Evolutionary conservation across 306 rosid genomes (phyloP).

Genomic region (Quercus rubra): DNA sequence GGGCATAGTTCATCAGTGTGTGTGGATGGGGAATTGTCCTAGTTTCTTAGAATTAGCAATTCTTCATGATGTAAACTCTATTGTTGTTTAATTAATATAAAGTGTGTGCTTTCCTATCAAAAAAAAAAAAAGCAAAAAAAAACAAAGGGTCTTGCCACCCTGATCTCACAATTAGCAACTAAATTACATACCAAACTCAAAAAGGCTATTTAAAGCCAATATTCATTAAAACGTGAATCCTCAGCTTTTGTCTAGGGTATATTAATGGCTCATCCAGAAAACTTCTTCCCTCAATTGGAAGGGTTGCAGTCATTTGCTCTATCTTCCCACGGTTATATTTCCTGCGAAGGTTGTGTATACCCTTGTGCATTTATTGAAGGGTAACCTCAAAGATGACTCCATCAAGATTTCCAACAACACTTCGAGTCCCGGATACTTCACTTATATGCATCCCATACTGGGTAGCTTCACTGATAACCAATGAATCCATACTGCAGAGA

Average conservation of each 20-base stretch:
- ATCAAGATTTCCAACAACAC: constrained; percentile 54
- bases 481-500: constrained; percentile 60
- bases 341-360: not conserved
- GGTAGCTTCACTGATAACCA: constrained; percentile 58
- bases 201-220: not conserved
- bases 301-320: not conserved
- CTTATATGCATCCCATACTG: constrained; percentile 57
- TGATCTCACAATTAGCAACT: not conserved
- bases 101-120: too few relatives aligned
- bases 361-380: constrained; percentile 30
- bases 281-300: not conserved
- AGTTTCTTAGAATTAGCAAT: too few relatives aligned
- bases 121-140: not conserved
- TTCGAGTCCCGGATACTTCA: constrained; percentile 63
- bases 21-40: too few relatives aligned
- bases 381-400: constrained; percentile 76
- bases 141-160: not conserved
- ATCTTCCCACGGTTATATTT: not conserved
- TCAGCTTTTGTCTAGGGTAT: not conserved
- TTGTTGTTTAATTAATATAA: too few relatives aligned
- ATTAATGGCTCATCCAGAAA: not conserved
- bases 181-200: not conserved
- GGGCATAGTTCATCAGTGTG: too few relatives aligned
- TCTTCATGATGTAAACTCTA: too few relatives aligned
- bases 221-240: not conserved